Conservation (phyloP, 2,329 filamentous ascomycete genomes). For the Karstenula rhodostoma region DNA sequence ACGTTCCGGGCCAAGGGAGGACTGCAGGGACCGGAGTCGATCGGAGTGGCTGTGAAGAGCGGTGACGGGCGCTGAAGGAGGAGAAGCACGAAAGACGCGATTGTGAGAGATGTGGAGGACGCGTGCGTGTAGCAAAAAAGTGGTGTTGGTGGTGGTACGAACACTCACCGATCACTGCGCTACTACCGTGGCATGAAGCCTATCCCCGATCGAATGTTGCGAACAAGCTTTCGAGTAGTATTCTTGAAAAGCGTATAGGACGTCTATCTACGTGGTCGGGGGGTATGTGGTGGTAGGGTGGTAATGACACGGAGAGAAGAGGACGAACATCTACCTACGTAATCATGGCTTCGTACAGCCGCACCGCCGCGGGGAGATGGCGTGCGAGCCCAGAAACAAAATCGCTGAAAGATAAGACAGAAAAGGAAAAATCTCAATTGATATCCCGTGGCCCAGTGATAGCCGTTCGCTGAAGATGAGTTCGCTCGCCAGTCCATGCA, state of each 20-base stretch:
- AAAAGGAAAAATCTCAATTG: conserved; percentile 5
- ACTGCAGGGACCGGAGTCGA: neutral
- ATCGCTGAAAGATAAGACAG: conserved; percentile 1
- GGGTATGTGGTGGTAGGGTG: neutral
- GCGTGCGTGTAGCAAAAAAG: neutral
- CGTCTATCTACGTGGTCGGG: conserved; percentile 11
- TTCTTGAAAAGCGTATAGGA: neutral
- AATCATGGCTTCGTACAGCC: conserved; percentile 18
- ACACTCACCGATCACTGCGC: conserved; percentile 4
- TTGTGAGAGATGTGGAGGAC: neutral
- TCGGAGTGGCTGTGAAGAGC: neutral
- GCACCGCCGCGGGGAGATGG: conserved; percentile 12
- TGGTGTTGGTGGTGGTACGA: conserved; percentile 1
- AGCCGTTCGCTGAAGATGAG: neutral
- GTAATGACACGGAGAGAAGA: conserved; percentile 1
- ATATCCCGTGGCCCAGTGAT: conserved; percentile 22
- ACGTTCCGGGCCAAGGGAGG: neutral
- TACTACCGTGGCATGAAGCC: conserved; percentile 3
- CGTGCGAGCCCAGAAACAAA: conserved; percentile 17
- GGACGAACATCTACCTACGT: conserved; percentile 14
- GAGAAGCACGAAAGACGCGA: neutral
- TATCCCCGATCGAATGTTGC: neutral
- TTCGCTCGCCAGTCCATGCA: conserved; percentile 7
- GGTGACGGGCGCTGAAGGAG: neutral
- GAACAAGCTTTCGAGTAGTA: neutral